Percentiles rank a stretch among this genome's conserved stretches.
Evolutionary conservation across 139 green algal species (phyloP).

Genomic region (Medakamo hakoo): DNA sequence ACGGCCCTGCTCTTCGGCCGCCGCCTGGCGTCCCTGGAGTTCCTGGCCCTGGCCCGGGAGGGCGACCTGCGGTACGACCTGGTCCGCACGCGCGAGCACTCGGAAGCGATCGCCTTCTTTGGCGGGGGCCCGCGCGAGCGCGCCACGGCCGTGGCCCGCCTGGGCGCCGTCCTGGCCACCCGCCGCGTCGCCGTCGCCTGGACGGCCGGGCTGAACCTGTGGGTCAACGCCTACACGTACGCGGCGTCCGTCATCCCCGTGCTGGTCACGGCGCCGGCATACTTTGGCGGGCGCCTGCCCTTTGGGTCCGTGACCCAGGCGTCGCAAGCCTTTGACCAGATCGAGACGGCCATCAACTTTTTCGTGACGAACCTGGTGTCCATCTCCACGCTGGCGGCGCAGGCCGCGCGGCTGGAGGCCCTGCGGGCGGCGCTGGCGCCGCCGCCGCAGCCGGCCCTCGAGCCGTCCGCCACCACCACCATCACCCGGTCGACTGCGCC

Average conservation of each 20-base stretch:
- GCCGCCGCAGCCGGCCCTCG: no score
- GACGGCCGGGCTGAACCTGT: constrained; percentile 38
- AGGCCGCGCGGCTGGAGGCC: constrained; percentile 47
- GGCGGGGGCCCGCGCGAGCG: constrained; percentile 40
- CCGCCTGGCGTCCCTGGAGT: constrained; percentile 51
- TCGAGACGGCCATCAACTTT: constrained; percentile 38
- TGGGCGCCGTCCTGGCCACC: constrained; percentile 15
- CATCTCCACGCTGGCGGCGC: constrained; percentile 43
- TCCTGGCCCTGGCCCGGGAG: constrained; percentile 44
- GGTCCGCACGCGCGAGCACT: constrained; percentile 63
- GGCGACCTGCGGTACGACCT: constrained; percentile 75
- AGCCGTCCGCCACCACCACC: no score
- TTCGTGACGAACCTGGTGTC: constrained; percentile 30
- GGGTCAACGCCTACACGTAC: constrained; percentile 35
- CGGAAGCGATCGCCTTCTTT: constrained; percentile 88
- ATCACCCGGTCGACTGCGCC: no score
- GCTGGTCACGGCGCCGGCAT: constrained; percentile 55
- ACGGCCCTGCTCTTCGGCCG: constrained; percentile 63
- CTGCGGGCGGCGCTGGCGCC: constrained; percentile 16
- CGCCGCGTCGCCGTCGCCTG: constrained; percentile 16
- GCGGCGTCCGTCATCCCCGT: constrained; percentile 63
- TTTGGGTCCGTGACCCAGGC: constrained; percentile 57
- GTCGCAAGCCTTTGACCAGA: constrained; percentile 22
- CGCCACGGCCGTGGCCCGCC: constrained; percentile 3
- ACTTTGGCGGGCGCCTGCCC: constrained; percentile 53